A percentile compares a stretch with the other conserved stretches of the same genome.
phyloP scores from a whole-genome alignment of 768 basidiomycete genomes.

The Podaxis pistillaris region DNA sequence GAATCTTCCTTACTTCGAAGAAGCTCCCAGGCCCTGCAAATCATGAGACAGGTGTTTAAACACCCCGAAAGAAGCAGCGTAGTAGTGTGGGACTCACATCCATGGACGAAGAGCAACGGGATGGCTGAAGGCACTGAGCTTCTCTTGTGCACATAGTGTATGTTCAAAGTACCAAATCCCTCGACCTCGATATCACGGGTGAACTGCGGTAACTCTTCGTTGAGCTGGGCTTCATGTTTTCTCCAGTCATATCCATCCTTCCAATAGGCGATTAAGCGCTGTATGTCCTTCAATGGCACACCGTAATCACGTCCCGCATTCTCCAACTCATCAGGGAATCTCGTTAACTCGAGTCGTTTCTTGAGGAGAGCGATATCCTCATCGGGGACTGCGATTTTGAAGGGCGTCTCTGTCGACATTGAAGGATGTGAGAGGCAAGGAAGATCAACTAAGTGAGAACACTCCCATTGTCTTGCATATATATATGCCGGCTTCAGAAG shows the following conservation, averaged over 20 bases:
- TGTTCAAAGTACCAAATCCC: constrained; percentile 37
- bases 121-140: constrained; percentile 43
- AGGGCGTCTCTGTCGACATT: constrained; percentile 29
- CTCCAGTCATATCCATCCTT: constrained; percentile 53
- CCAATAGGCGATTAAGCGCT: constrained; percentile 46
- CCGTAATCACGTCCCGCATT: constrained; percentile 38
- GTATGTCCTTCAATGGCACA: constrained; percentile 43
- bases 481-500: background rate
- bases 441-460: background rate
- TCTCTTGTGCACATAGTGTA: constrained; percentile 58
- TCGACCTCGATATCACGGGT: constrained; percentile 50
- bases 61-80: background rate
- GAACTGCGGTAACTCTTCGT: constrained; percentile 52
- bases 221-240: constrained; percentile 45
- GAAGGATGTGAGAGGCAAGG: background rate
- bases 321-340: constrained; percentile 45
- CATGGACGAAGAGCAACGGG: constrained; percentile 42
- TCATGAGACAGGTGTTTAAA: background rate
- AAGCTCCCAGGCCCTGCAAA: constrained; percentile 60
- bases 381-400: constrained; percentile 39
- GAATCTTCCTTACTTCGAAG: constrained; percentile 54
- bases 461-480: background rate
- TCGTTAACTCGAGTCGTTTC: constrained; percentile 37
- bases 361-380: constrained; percentile 31
- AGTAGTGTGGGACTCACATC: constrained; percentile 33